Percentiles rank a stretch among this genome's conserved stretches.
These are phyloP conservation scores for Talaromyces verruculosus DNA, from an alignment of 2,329 filamentous ascomycete species.

Conservation along the genomic window DNA sequence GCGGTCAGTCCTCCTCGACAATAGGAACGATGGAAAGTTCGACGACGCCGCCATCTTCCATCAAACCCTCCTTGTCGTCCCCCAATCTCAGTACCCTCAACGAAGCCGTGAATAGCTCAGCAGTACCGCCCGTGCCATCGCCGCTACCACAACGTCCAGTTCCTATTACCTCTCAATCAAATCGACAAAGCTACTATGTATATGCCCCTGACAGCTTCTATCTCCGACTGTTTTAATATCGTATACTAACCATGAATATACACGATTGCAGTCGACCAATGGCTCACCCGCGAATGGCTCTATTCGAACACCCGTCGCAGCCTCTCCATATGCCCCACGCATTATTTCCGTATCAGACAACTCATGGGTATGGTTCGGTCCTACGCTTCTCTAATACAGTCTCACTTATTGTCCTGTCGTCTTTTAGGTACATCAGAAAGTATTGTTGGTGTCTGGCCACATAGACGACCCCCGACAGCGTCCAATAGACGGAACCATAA, in stretches of 20 bases:
- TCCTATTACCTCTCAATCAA: constrained; percentile 40
- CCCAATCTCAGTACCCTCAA: constrained; percentile 56
- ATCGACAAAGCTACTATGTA: constrained; percentile 47
- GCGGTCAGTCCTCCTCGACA: constrained; percentile 63
- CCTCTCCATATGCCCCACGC: constrained; percentile 77
- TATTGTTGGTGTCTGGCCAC: constrained; percentile 76
- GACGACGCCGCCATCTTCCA: constrained; percentile 69
- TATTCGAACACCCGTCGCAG: constrained; percentile 56
- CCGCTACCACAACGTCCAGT: constrained; percentile 51
- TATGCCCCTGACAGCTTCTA: constrained; percentile 22
- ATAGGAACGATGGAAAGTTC: constrained; percentile 58
- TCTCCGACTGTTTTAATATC: background rate
- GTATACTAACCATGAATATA: background rate
- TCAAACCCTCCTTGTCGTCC: constrained; percentile 64
- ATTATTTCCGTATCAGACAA: constrained; percentile 77
- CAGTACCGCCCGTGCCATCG: constrained; percentile 34
- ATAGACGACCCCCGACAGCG: constrained; percentile 70
- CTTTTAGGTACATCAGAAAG: constrained; percentile 81
- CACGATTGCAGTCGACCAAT: constrained; percentile 35
- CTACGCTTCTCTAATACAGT: background rate
- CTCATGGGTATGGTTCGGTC: constrained; percentile 67
- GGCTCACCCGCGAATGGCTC: constrained; percentile 36
- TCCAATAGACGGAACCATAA: constrained; percentile 74
- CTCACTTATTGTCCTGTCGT: background rate
- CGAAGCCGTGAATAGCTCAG: constrained; percentile 40